phyloP scores from a whole-genome alignment of 345 rosid genomes.

The Rhodamnia argentea region DNA sequence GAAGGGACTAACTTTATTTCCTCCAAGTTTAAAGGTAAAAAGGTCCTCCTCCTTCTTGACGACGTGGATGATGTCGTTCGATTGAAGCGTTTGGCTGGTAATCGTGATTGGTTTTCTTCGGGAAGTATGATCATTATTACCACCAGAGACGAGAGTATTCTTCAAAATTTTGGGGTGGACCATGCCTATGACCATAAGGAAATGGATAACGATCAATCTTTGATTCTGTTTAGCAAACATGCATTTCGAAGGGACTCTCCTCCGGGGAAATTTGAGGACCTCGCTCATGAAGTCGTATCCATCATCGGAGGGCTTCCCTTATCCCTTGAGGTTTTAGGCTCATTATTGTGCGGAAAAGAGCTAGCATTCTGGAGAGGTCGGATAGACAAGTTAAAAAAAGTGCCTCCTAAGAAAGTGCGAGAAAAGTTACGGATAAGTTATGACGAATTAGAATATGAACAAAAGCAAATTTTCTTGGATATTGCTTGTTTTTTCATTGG shows the following conservation, averaged over 20 bases:
- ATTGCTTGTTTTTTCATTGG: not conserved
- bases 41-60: slow-evolving; percentile 4
- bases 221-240: not conserved
- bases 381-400: not conserved
- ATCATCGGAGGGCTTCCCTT: not conserved
- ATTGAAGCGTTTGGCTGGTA: not conserved
- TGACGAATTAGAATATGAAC: not conserved
- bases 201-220: not conserved
- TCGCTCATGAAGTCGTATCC: not conserved
- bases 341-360: not conserved
- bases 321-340: not conserved
- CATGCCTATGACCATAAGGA: accelerated
- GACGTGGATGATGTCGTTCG: not conserved
- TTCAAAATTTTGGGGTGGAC: not conserved
- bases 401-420: not conserved
- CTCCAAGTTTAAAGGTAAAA: slow-evolving; percentile 4
- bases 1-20: not conserved
- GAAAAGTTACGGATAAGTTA: not conserved
- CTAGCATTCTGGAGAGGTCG: not conserved
- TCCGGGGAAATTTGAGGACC: not conserved
- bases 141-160: not conserved
- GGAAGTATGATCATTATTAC: slow-evolving; percentile 1
- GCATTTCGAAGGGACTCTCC: not conserved
- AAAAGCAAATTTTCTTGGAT: not conserved
- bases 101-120: not conserved